Conservation (phyloP, 2,329 filamentous ascomycete genomes). For the Fusarium sp. region DNA sequence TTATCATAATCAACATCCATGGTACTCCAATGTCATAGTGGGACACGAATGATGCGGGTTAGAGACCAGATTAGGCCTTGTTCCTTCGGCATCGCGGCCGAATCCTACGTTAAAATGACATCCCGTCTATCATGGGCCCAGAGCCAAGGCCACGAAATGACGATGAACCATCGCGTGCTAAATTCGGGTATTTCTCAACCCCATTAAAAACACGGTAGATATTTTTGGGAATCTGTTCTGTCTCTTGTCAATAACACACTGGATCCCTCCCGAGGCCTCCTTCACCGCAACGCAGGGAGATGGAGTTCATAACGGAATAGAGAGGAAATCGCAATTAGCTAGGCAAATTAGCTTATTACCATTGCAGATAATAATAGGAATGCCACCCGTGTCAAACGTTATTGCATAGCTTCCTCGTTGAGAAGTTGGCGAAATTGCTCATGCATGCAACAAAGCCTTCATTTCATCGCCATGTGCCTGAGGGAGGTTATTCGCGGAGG, state of each 20-base stretch:
- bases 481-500: conserved; percentile 31
- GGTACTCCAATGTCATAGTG: conserved; percentile 10
- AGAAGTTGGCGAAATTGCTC: conserved; percentile 39
- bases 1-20: conserved; percentile 14
- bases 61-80: conserved; percentile 15
- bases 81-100: conserved; percentile 28
- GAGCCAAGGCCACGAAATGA: conserved; percentile 33
- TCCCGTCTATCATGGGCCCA: conserved; percentile 18
- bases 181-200: conserved; percentile 24
- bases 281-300: conserved; percentile 34
- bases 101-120: conserved; percentile 31
- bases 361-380: conserved; percentile 34
- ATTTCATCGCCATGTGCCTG: conserved; percentile 21
- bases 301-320: conserved; percentile 36
- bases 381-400: conserved; percentile 25
- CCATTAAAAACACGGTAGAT: conserved; percentile 11
- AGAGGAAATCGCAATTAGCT: conserved; percentile 42
- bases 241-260: neutral
- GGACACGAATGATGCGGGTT: conserved; percentile 8
- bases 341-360: conserved; percentile 43
- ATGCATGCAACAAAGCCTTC: conserved; percentile 25
- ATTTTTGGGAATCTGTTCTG: conserved; percentile 19
- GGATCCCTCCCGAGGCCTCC: conserved; percentile 24
- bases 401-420: conserved; percentile 14
- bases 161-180: conserved; percentile 31